phyloP scores from a whole-genome alignment of 2,329 filamentous ascomycete species.

The Colletotrichum sp. region DNA sequence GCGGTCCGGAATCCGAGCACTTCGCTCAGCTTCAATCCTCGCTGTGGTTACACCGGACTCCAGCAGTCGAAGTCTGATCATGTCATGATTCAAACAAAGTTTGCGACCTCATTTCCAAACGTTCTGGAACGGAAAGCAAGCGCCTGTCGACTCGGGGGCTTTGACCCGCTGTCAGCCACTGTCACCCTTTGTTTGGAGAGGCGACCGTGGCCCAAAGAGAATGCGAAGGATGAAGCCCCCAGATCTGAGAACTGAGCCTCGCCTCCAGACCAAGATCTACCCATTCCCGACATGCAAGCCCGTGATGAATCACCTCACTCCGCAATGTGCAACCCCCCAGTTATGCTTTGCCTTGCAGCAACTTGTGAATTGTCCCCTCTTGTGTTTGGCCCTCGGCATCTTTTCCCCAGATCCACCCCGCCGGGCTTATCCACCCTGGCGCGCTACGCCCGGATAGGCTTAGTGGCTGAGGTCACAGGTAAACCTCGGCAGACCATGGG shows the following conservation, averaged over 20 bases:
- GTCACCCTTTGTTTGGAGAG: not conserved
- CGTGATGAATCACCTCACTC: not conserved
- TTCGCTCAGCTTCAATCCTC: not conserved
- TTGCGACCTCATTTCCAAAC: not conserved
- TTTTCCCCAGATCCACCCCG: slow-evolving; percentile 22
- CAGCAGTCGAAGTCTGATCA: not conserved
- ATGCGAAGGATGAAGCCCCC: not conserved
- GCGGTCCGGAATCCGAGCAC: not conserved
- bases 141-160: slow-evolving; percentile 2
- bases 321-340: not conserved
- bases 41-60: not conserved
- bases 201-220: not conserved
- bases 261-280: not conserved
- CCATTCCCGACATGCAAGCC: not conserved
- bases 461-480: slow-evolving; percentile 18
- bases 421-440: not conserved
- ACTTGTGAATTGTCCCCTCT: not conserved
- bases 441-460: not conserved
- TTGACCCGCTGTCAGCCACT: not conserved
- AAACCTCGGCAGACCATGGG: slow-evolving; percentile 23
- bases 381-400: slow-evolving; percentile 20
- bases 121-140: not conserved
- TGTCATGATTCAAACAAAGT: slow-evolving; percentile 16
- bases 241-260: not conserved
- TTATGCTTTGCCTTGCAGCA: slow-evolving; percentile 2